Conservation (phyloP, 495 filamentous ascomycete genomes). For the Penicillium chermesinum region DNA sequence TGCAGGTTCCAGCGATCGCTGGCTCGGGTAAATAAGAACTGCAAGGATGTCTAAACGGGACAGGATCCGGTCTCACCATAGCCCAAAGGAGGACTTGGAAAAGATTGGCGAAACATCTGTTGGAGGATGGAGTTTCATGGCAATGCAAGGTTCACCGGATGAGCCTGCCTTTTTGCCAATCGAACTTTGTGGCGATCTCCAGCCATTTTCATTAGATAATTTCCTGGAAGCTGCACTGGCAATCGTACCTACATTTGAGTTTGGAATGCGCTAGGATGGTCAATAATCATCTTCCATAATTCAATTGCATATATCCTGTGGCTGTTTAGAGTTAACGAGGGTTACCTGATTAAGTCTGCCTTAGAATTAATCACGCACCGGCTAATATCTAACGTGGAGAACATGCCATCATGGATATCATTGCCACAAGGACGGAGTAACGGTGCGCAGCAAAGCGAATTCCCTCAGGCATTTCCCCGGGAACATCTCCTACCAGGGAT, state of each 20-base stretch:
- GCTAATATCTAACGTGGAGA: too few species aligned
- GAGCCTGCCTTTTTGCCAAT: background rate
- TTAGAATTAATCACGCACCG: too few species aligned
- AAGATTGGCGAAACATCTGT: too few species aligned
- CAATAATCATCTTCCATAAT: background rate
- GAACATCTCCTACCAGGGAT: constrained; percentile 17
- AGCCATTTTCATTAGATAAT: background rate
- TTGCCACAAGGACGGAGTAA: background rate
- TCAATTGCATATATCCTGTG: background rate
- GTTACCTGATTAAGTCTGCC: too few species aligned
- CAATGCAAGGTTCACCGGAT: constrained; percentile 12
- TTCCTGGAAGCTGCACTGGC: too few species aligned
- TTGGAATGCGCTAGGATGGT: background rate
- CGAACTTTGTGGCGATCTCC: background rate
- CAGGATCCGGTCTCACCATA: background rate
- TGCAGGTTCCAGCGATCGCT: background rate
- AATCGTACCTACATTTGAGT: background rate
- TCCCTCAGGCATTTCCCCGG: constrained; percentile 7
- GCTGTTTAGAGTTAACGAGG: background rate
- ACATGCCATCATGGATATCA: too few species aligned
- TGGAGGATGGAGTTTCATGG: constrained; percentile 3
- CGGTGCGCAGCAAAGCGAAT: background rate
- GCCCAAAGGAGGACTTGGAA: too few species aligned
- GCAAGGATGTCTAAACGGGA: background rate
- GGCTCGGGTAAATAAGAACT: background rate